Evolutionary conservation across 495 filamentous ascomycete genomes (phyloP).

Genomic region (Aspergillus bridgeri): DNA sequence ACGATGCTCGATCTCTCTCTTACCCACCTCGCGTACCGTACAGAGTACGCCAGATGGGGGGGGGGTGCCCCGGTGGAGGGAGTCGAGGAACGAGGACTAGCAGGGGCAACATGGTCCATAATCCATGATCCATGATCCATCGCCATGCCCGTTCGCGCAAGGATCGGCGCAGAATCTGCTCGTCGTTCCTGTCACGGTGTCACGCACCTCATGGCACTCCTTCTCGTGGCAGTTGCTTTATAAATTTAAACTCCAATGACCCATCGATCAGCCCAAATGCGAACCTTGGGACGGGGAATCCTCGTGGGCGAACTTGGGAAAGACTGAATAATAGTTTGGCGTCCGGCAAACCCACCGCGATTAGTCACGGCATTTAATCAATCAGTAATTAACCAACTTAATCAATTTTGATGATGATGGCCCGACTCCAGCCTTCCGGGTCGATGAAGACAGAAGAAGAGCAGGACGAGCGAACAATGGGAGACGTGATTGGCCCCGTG

Average conservation of each 20-base stretch:
- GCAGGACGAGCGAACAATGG: too few species aligned
- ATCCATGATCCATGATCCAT: neutral
- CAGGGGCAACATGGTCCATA: neutral
- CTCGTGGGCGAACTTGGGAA: slow-evolving; percentile 16
- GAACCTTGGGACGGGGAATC: slow-evolving; percentile 12
- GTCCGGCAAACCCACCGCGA: too few species aligned
- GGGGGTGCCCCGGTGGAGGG: too few species aligned
- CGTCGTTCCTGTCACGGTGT: slow-evolving; percentile 13
- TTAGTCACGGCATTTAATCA: too few species aligned
- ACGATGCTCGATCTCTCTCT: too few species aligned
- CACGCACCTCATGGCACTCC: slow-evolving; percentile 9
- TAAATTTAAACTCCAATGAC: slow-evolving; percentile 15
- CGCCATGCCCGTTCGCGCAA: neutral
- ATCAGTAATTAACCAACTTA: too few species aligned
- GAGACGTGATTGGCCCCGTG: neutral
- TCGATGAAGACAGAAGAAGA: too few species aligned
- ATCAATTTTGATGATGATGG: neutral
- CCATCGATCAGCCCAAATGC: slow-evolving; percentile 14
- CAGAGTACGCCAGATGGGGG: too few species aligned
- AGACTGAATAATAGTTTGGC: too few species aligned
- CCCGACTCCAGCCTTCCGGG: too few species aligned
- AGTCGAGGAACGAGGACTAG: too few species aligned
- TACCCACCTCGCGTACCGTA: neutral
- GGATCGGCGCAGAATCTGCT: neutral
- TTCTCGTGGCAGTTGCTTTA: slow-evolving; percentile 12